Conservation (phyloP, 1,284 basidiomycete species). For the Somion occarium region DNA sequence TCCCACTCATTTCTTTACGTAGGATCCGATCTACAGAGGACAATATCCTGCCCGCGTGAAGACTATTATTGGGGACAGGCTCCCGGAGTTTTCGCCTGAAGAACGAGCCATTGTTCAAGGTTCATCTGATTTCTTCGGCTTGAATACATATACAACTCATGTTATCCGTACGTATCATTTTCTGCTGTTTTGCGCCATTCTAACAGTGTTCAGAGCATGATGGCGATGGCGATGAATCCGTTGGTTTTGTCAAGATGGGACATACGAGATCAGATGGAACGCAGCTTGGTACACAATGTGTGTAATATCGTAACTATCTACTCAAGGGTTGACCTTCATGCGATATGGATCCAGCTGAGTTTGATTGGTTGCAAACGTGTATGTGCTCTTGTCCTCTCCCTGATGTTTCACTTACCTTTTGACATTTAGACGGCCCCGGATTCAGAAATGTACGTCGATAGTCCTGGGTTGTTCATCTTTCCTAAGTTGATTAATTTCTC, state of each 20-base stretch:
- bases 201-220: constrained; percentile 2
- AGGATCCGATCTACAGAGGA: constrained; percentile 48
- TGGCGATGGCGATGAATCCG: constrained; percentile 36
- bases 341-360: constrained; percentile 38
- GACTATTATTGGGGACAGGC: constrained; percentile 39
- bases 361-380: constrained; percentile 61
- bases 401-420: not conserved
- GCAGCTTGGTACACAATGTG: constrained; percentile 62
- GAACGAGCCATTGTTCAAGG: constrained; percentile 43
- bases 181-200: constrained; percentile 9
- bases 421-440: constrained; percentile 55
- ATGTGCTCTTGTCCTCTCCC: no score
- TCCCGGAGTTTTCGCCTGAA: constrained; percentile 44
- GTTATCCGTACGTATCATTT: constrained; percentile 33
- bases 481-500: not conserved
- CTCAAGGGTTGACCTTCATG: constrained; percentile 5
- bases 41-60: constrained; percentile 42
- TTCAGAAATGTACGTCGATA: constrained; percentile 58
- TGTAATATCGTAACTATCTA: not conserved
- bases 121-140: constrained; percentile 45
- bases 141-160: constrained; percentile 49
- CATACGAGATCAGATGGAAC: constrained; percentile 41
- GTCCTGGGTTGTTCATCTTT: constrained; percentile 22
- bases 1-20: not conserved
- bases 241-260: constrained; percentile 36